Conservation (phyloP, 2,329 filamentous ascomycete genomes). For the Aspergillus jensenii region DNA sequence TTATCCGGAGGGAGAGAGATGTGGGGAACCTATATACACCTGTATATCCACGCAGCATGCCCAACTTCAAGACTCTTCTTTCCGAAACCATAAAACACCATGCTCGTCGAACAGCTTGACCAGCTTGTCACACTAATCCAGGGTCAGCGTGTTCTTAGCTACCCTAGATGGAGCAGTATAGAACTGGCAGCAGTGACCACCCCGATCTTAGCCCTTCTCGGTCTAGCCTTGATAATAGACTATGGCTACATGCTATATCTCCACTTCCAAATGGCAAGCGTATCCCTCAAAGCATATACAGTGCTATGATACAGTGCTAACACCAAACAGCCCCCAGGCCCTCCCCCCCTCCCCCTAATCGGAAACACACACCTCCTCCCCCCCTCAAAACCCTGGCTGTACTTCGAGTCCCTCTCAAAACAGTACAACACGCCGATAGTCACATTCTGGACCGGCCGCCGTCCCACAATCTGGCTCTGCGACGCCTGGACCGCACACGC, state of each 20-base stretch:
- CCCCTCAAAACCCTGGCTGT: not conserved
- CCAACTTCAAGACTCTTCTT: no score
- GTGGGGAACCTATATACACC: not conserved
- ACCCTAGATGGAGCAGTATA: not conserved
- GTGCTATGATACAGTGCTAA: not conserved
- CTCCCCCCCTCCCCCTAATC: not conserved
- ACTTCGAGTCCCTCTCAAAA: not conserved
- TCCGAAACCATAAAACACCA: not conserved
- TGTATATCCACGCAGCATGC: no score
- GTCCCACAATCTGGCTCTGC: not conserved
- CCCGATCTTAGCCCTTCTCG: not conserved
- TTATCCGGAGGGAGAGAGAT: not conserved
- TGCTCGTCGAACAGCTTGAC: not conserved
- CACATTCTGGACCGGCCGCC: not conserved
- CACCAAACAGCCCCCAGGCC: not conserved
- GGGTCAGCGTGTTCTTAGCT: not conserved
- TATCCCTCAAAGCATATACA: no score
- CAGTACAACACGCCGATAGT: not conserved
- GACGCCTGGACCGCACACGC: not conserved
- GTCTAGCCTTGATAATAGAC: not conserved
- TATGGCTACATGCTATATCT: not conserved
- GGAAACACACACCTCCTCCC: not conserved
- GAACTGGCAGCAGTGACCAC: not conserved
- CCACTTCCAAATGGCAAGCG: not conserved
- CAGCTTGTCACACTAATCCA: not conserved